phyloP scores from a whole-genome alignment of 2,329 filamentous ascomycete genomes.

The Neoascochyta sp. region DNA sequence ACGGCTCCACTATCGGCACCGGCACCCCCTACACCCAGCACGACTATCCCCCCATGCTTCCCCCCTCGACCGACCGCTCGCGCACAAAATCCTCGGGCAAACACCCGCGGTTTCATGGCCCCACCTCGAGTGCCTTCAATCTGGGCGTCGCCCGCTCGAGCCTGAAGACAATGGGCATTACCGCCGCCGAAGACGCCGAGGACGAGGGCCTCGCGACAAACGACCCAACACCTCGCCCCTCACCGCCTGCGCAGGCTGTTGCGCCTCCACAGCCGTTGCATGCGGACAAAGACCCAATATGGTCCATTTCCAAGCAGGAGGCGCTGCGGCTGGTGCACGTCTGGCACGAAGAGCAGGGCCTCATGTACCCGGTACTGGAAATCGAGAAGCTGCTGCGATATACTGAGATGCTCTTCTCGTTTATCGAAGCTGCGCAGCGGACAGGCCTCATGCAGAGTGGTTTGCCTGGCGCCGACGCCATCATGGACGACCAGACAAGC shows the following conservation, averaged over 20 bases:
- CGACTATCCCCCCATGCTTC: conserved; percentile 35
- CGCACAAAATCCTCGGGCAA: conserved; percentile 39
- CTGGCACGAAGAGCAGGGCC: conserved; percentile 84
- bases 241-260: conserved; percentile 35
- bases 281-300: conserved; percentile 68
- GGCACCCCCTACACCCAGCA: conserved; percentile 29
- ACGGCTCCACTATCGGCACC: conserved; percentile 24
- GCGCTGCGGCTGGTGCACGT: conserved; percentile 73
- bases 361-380: conserved; percentile 86
- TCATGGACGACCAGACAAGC: conserved; percentile 63
- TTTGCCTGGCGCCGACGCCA: conserved; percentile 54
- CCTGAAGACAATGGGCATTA: conserved; percentile 84
- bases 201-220: conserved; percentile 56
- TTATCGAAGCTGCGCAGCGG: conserved; percentile 64
- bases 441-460: conserved; percentile 56
- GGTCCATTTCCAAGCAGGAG: conserved; percentile 73
- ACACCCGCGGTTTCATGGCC: conserved; percentile 70
- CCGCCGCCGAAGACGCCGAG: conserved; percentile 57
- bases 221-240: conserved; percentile 51
- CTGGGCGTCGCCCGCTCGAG: conserved; percentile 84
- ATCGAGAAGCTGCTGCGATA: conserved; percentile 69
- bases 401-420: conserved; percentile 65
- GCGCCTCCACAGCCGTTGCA: conserved; percentile 32
- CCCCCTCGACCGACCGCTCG: conserved; percentile 38
- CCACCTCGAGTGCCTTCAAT: conserved; percentile 80